Base-by-base conservation (phyloP, 257 asterid genomes). In the Vinca minor region DNA sequence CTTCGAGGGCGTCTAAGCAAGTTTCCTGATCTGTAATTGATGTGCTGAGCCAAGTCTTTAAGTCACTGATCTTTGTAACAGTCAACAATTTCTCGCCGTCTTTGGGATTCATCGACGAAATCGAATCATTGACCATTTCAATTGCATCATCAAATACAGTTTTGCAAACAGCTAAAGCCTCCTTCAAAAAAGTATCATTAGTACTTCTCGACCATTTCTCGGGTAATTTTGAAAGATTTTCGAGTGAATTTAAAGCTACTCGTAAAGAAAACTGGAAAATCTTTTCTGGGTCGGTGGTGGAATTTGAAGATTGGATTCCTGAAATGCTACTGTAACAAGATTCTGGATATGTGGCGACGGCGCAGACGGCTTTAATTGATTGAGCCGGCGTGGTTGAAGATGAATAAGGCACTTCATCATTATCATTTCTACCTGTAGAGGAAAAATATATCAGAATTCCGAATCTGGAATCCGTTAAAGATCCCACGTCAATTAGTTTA, bases 31-130 rank as follows among this genome's bases (percentile, higher is more conserved):
- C 82, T 0, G 95, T 87, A 2, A 90, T 41, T 53, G 72, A 74
- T 0, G 95, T 66, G 78, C 92, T 90, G 64, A 90, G 69, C 95
- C 94, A 85, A 59, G 95, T 90, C 49, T 45, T 73, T 34, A 90
- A 63, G 61, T 84, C 86, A 21, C 63, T 52, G 56, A 81, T 77
- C 45, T 48, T 80, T 8, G 69, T 18, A 0, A 26, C 20, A 20
- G 70, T 58, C 29, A 66, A 25, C 2, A 67, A 20, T 41, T 70
- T 77, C 41, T 39, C 71, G 0, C 77, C 81, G 3, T n/a, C 73
- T 7, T 26, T 50, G 8, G 47, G 67, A 17, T 62, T 44, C 38
- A 70, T 67, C 0, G 75, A 47, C 0, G 78, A 61, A 38, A 88
- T 70, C 1, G 89, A 60, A 38, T 87, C 97, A 70, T 72, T 70